These are phyloP conservation scores for Ganoderma sp. DNA, from an alignment of 1,284 basidiomycete species.

Conservation along the genomic window DNA sequence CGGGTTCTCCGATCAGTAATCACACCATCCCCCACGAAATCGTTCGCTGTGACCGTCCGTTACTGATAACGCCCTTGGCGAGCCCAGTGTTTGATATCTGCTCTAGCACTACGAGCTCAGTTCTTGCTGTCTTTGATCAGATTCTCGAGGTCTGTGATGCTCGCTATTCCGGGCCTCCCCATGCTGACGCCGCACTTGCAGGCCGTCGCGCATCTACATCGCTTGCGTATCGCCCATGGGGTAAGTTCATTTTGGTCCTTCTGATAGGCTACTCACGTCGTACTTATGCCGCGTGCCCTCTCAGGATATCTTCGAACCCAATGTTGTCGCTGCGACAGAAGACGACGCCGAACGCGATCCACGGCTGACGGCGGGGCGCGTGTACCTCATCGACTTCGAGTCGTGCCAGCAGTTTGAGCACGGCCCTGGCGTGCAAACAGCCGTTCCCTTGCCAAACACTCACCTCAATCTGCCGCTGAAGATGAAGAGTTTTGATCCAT, in stretches of 20 bases:
- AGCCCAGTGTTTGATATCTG: background rate
- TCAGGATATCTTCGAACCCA: slow-evolving; percentile 26
- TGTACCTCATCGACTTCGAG: slow-evolving; percentile 2
- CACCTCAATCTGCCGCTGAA: background rate
- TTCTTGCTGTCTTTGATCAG: background rate
- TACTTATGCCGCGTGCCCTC: no score
- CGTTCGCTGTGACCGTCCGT: background rate
- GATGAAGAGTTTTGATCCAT: background rate
- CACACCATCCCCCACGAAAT: background rate
- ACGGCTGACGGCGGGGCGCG: background rate
- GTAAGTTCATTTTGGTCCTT: background rate
- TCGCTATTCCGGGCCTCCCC: no score
- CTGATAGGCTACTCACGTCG: no score
- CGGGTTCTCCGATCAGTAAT: background rate
- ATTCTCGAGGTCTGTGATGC: background rate
- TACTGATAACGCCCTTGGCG: background rate
- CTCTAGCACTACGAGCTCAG: background rate
- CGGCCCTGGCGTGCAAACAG: background rate
- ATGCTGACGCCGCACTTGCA: background rate
- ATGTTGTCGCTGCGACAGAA: slow-evolving; percentile 1
- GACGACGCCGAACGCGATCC: background rate
- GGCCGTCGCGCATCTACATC: background rate
- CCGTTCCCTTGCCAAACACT: background rate
- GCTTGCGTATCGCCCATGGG: background rate
- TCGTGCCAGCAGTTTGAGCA: background rate